phyloP scores from a whole-genome alignment of 2,329 filamentous ascomycete species.

The Triangularia verruculosa region DNA sequence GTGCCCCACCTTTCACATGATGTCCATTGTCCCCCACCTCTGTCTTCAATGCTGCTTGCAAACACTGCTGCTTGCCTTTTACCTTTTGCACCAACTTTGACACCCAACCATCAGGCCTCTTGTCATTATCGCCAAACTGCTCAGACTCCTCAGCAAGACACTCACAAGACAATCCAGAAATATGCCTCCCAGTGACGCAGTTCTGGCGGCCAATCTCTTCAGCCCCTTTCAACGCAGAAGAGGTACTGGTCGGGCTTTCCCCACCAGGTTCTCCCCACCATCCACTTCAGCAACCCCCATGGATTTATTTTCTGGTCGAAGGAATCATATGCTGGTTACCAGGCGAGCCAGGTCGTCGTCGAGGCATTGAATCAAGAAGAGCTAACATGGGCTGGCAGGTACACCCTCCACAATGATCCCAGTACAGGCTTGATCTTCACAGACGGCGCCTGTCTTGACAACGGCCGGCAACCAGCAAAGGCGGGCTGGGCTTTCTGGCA shows the following conservation, averaged over 20 bases:
- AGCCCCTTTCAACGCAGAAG: slow-evolving; percentile 21
- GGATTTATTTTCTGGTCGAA: slow-evolving; percentile 30
- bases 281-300: slow-evolving; percentile 23
- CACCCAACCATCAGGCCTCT: no score
- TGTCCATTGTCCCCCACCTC: no score
- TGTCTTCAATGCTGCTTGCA: no score
- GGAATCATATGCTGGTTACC: not conserved
- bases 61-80: no score
- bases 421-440: slow-evolving; percentile 41
- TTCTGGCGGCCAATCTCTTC: no score
- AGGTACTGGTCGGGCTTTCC: slow-evolving; percentile 34
- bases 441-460: slow-evolving; percentile 12
- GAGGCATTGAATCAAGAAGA: not conserved
- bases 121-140: no score
- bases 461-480: not conserved
- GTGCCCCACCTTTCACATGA: no score
- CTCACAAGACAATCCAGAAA: not conserved
- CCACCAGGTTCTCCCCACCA: slow-evolving; percentile 33
- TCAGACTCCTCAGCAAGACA: no score
- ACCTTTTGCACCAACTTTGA: no score
- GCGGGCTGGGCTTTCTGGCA: slow-evolving; percentile 12
- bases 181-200: slow-evolving; percentile 16
- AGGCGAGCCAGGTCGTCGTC: slow-evolving; percentile 25
- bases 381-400: slow-evolving; percentile 25
- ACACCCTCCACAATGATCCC: slow-evolving; percentile 33